phyloP scores from a whole-genome alignment of 176 grass and related monocot genomes.

The Triticum timopheevii region DNA sequence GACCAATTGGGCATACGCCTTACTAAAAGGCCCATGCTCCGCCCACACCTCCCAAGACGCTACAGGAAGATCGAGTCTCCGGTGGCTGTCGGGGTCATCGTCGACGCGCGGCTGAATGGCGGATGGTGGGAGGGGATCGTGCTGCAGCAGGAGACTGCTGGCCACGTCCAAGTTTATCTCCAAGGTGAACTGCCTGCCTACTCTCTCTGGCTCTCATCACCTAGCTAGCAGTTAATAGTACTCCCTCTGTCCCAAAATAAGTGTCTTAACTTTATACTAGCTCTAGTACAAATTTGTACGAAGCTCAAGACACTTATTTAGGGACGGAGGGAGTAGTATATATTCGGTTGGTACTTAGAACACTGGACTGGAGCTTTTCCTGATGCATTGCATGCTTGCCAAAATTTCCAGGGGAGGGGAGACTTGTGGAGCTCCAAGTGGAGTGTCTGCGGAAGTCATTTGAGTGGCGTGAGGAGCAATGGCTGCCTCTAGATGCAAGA shows the following conservation, averaged over 20 bases:
- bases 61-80: neutral
- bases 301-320: too few relatives aligned
- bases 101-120: conserved; percentile 50
- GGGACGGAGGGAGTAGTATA: too few relatives aligned
- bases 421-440: conserved; percentile 14
- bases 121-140: conserved; percentile 84
- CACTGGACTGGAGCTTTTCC: neutral
- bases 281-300: too few relatives aligned
- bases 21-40: conserved; percentile 45
- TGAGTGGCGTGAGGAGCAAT: conserved; percentile 53
- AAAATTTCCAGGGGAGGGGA: conserved; percentile 45
- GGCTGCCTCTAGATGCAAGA: conserved; percentile 38
- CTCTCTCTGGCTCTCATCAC: too few relatives aligned
- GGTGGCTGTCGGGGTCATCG: conserved; percentile 37
- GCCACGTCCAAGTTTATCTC: conserved; percentile 42
- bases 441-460: conserved; percentile 43
- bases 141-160: conserved; percentile 16
- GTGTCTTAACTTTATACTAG: too few relatives aligned
- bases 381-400: neutral
- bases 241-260: too few relatives aligned
- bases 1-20: conserved; percentile 46
- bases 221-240: neutral
- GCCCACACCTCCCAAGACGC: conserved; percentile 17
- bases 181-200: conserved; percentile 42
- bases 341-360: neutral